Base-by-base conservation (phyloP, 345 rosid species). In the Schrenkiella parvula region DNA sequence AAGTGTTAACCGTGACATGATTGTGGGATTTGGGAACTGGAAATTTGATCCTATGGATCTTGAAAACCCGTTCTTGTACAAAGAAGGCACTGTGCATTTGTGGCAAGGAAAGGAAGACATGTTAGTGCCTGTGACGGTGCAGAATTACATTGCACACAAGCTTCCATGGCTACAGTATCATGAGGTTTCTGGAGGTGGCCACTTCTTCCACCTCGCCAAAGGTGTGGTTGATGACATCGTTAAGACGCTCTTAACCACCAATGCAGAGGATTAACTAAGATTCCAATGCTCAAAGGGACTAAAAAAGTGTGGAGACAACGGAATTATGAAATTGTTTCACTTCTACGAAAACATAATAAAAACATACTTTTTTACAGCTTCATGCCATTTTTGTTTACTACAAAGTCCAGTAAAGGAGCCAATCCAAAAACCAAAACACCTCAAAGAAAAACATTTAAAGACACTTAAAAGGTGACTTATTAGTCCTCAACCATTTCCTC, bases 101-200 rank as follows among this genome's bases (percentile, higher is more conserved):
- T 91, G 93, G 90, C 90, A 91, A 67, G 89, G 93, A 32, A 21
- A 51, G 1, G 86, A 86, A 11, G 96, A 91, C 71, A 66, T 80
- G 76, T 72, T 91, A 63, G 82, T 85, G 31, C 87, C 90, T 15
- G 65, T 18, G 8, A 42, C 73, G 31, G 14, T 87, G 37, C 86
- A 84, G 39, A 84, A 82, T 4, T 84, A 64, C 73, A 63, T 91
- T 13, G 53, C 84, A 0, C 78, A 83, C 17, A 88, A 85, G 82
- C 86, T 85, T 61, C 91, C 87, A 1, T 89, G 96, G 92, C 61
- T 89, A 66, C 84, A 54, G 1, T 89, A 87, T 70, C 92, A 88
- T 12, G 91, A 92, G 70, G 81, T 89, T 80, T 73, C 81, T 0
- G 80, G 83, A 18, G 47, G 62, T 8, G 95, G 96, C 2, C 96